Percentiles rank a stretch among this genome's conserved stretches.
Evolutionary conservation across 345 rosid genomes (phyloP).

Genomic region (Adansonia digitata): DNA sequence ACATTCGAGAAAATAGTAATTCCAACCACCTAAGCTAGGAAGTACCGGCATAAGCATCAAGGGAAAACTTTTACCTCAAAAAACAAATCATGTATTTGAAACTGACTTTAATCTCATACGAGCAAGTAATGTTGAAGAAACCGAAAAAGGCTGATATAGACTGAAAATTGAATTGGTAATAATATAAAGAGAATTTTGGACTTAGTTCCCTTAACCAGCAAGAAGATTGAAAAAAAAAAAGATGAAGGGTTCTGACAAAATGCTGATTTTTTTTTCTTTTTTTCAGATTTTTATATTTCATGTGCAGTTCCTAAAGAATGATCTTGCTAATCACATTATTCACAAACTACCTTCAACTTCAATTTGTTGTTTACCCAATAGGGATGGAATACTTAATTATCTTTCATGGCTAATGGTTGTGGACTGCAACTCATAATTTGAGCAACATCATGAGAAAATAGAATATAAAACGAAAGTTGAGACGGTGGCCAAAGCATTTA

Average conservation of each 20-base stretch:
- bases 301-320: neutral
- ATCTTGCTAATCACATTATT: neutral
- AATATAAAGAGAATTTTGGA: neutral
- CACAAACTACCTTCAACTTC: neutral
- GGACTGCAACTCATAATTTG: neutral
- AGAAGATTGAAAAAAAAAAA: neutral
- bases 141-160: neutral
- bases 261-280: neutral
- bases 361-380: neutral
- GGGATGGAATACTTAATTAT: neutral
- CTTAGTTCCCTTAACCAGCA: neutral
- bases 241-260: neutral
- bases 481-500: too few species aligned
- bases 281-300: neutral
- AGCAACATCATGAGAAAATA: neutral
- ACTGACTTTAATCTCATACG: neutral
- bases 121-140: neutral
- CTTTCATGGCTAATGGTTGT: neutral
- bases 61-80: neutral
- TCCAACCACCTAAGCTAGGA: too few species aligned
- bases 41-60: neutral
- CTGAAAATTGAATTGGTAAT: neutral
- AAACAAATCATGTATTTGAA: neutral
- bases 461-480: too few species aligned
- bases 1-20: too few species aligned